Conservation (phyloP, 1,139 yeast species). For the Petasospora rhodanensis region DNA sequence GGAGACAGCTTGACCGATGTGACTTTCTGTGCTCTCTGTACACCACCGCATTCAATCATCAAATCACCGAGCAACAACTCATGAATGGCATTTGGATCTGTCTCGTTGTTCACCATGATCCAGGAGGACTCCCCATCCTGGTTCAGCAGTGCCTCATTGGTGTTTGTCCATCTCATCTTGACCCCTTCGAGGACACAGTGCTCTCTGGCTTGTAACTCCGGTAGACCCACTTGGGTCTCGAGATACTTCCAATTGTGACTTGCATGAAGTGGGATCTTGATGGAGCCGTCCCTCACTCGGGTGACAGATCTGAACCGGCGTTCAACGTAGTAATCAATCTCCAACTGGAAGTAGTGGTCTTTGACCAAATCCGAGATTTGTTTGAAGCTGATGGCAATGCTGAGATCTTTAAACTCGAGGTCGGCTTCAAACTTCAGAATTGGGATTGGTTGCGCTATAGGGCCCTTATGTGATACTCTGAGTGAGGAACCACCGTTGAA, state of each 20-base stretch:
- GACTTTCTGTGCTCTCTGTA: neutral
- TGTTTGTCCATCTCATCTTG: constrained; percentile 25
- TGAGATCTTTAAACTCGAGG: constrained; percentile 15
- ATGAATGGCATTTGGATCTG: constrained; percentile 8
- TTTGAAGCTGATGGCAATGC: constrained; percentile 6
- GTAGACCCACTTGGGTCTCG: constrained; percentile 20
- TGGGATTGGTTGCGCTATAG: constrained; percentile 2
- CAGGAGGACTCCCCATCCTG: constrained; percentile 26
- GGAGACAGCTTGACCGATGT: constrained; percentile 8
- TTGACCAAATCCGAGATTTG: neutral
- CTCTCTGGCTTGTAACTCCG: constrained; percentile 25
- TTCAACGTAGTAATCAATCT: constrained; percentile 28
- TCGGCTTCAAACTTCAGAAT: constrained; percentile 27
- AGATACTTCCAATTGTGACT: constrained; percentile 20
- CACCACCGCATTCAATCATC: constrained; percentile 15
- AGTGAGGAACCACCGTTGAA: constrained; percentile 32
- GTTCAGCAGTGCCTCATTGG: constrained; percentile 11
- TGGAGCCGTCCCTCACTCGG: constrained; percentile 19
- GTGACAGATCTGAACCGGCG: constrained; percentile 25
- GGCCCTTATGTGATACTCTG: constrained; percentile 15
- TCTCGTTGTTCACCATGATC: constrained; percentile 23
- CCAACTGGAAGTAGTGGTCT: constrained; percentile 23
- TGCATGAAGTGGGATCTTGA: constrained; percentile 15
- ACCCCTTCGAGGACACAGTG: constrained; percentile 26
- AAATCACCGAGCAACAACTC: constrained; percentile 27